Conservation (phyloP, 306 rosid species). For the Castanopsis chinensis region DNA sequence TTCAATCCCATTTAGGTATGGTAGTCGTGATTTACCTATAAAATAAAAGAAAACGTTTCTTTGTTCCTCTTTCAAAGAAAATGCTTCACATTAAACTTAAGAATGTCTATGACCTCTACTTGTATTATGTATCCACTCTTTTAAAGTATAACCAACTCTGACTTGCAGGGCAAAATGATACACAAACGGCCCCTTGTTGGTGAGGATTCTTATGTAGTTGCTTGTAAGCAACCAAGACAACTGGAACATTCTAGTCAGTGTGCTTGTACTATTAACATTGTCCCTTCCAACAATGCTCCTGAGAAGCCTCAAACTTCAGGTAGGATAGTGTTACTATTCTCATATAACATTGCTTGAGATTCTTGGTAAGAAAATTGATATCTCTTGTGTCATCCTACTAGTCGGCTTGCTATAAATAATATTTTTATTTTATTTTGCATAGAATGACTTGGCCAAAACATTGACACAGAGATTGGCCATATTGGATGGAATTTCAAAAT, state of each 20-base stretch:
- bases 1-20: background rate
- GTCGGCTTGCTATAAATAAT: background rate
- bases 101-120: background rate
- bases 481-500: background rate
- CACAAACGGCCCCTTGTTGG: slow-evolving; percentile 28
- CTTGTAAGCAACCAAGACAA: slow-evolving; percentile 31
- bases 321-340: slow-evolving; percentile 6
- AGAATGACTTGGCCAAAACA: background rate
- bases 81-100: background rate
- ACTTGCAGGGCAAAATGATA: slow-evolving; percentile 28
- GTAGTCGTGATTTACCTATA: background rate
- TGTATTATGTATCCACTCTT: background rate
- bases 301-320: slow-evolving; percentile 27
- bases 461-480: background rate
- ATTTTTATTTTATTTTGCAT: background rate
- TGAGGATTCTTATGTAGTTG: slow-evolving; percentile 30
- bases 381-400: background rate
- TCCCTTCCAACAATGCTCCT: slow-evolving; percentile 1
- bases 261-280: slow-evolving; percentile 10
- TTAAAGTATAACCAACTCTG: background rate
- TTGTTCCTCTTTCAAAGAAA: background rate
- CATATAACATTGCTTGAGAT: background rate
- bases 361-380: background rate
- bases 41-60: background rate
- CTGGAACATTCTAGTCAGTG: slow-evolving; percentile 20